Conservation (phyloP, 2,329 filamentous ascomycete species). For the Aspergillus ochraceoroseus region DNA sequence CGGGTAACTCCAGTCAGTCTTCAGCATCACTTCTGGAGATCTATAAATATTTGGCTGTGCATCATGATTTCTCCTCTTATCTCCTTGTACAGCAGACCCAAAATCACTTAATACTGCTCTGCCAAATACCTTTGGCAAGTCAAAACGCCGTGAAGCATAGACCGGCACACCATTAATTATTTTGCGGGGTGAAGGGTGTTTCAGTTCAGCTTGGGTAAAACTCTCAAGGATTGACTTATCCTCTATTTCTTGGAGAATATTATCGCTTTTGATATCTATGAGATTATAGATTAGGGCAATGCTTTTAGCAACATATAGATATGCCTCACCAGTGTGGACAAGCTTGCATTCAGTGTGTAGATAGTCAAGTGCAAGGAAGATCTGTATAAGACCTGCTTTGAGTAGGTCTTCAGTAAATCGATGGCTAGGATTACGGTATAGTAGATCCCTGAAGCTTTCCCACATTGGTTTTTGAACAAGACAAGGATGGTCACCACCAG, state of each 20-base stretch:
- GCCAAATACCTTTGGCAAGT: conserved; percentile 31
- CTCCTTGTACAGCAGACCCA: conserved; percentile 35
- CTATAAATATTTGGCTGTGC: conserved; percentile 38
- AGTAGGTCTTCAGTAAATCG: conserved; percentile 40
- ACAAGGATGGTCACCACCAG: conserved; percentile 27
- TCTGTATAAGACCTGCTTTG: conserved; percentile 34
- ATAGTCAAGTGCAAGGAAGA: conserved; percentile 42
- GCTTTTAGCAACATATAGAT: not conserved
- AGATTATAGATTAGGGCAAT: not conserved
- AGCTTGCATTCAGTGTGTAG: conserved; percentile 44
- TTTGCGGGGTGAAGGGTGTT: conserved; percentile 39
- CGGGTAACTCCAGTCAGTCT: conserved; percentile 43
- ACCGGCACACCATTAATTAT: conserved; percentile 29
- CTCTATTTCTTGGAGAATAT: conserved; percentile 39
- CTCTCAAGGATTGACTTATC: conserved; percentile 35
- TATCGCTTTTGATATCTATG: conserved; percentile 44
- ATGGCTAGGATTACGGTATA: conserved; percentile 35
- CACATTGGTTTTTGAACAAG: conserved; percentile 38
- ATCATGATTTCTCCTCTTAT: conserved; percentile 42
- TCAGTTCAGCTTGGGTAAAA: conserved; percentile 35
- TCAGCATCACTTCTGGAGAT: conserved; percentile 46
- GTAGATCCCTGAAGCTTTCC: conserved; percentile 41
- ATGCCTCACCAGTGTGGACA: conserved; percentile 43
- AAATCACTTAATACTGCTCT: conserved; percentile 38
- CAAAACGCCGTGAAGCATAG: conserved; percentile 37